Percentiles rank a stretch among this genome's conserved stretches.
Conservation (phyloP, 805 yeast species). For the Nakazawaea ernobii region DNA sequence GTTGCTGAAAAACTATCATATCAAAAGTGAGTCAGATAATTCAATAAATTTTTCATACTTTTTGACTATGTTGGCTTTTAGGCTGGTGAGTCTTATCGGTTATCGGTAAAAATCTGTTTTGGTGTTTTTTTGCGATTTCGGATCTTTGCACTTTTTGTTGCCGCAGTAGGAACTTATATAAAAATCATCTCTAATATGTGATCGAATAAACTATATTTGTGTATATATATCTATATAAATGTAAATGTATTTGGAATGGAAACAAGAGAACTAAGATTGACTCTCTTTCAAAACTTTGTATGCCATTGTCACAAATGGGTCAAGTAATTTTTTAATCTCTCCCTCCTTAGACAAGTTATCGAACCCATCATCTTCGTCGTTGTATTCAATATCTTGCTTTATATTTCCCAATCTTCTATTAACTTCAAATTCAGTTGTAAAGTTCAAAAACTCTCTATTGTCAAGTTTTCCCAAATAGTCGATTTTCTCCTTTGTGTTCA, state of each 20-base stretch:
- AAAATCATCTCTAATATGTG: too few relatives aligned
- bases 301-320: neutral
- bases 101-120: too few relatives aligned
- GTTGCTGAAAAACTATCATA: neutral
- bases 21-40: neutral
- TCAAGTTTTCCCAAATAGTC: neutral
- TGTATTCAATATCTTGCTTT: constrained; percentile 1
- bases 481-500: neutral
- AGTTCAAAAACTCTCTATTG: constrained; percentile 1
- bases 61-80: too few relatives aligned
- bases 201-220: neutral
- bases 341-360: constrained; percentile 1
- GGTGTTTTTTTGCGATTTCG: too few relatives aligned
- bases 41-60: too few relatives aligned
- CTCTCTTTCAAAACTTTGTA: neutral
- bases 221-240: neutral
- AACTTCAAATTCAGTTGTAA: constrained; percentile 2
- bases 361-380: constrained; percentile 9
- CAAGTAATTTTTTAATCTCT: constrained; percentile 7
- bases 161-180: too few relatives aligned
- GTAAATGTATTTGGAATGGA: neutral
- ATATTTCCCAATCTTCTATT: constrained; percentile 1
- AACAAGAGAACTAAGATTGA: neutral
- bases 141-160: too few relatives aligned
- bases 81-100: too few relatives aligned